Evolutionary conservation across 352 stramenopile species (phyloP), one percentile per base, ranked within the genome.

Genomic region (Pythium aquatile): DNA sequence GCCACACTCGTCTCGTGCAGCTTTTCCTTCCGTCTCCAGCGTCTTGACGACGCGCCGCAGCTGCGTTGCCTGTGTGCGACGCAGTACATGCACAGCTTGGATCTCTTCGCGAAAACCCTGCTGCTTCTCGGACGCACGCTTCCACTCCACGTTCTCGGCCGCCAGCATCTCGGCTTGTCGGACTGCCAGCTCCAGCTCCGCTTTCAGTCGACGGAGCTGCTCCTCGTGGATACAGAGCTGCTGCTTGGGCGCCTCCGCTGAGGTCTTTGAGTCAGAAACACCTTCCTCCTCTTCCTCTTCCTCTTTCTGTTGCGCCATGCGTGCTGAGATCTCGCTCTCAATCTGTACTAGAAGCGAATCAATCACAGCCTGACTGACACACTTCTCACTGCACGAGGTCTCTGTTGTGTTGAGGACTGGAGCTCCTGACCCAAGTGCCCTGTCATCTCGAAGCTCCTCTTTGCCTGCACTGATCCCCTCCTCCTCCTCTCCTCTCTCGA

Each of bases 141-240:
- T 53, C 62, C 54, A 68, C 26, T n/a, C 20, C 3, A 20, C 9
- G 24, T 47, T 68, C 37, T 68, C 62, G 16, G 54, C 37, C 30
- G 56, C 62, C 1, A 68, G 47, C 20, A 35, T 30, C 29, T 63
- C 33, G 5, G 28, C 37, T 33, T 35, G 58, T 20, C 62, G 54
- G 13, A 53, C 20, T 1, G 29, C 20, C 17, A 16, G 37, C n/a
- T 55, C 55, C 16, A 68, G 29, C 13, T 68, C 35, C 0, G 17
- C 7, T 16, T 63, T 13, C 7, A 68, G 37, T 26, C 61, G 32
- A 16, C 44, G 40, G 5, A 66, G 5, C 6, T 59, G 33, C 5
- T 26, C 26, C 10, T 44, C 16, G n/a, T 44, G n/a, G 13, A 48
- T 2, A 14, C 48, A 26, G 10, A 39, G 26, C 26, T 39, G 24